A percentile compares a stretch with the other conserved stretches of the same genome.
Evolutionary conservation across 202 grass and related monocot genomes (phyloP).

Genomic region (Saccharum hybrid): DNA sequence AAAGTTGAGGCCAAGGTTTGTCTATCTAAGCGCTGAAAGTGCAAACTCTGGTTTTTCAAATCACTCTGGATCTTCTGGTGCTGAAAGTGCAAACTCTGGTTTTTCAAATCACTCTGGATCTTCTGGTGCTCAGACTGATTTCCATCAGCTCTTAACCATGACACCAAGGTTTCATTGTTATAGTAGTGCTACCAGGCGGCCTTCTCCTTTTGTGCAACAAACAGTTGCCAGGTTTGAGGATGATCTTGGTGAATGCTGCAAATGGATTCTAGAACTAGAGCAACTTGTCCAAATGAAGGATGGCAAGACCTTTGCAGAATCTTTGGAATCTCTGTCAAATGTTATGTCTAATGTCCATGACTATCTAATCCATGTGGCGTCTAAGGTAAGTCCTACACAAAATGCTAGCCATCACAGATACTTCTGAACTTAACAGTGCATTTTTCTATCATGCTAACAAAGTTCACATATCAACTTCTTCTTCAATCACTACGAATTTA

Average conservation of each 20-base stretch:
- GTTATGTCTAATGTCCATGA: conserved; percentile 78
- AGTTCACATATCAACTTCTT: conserved; percentile 20
- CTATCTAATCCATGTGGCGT: conserved; percentile 84
- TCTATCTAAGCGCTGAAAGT: conserved; percentile 43
- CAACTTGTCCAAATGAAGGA: conserved; percentile 66
- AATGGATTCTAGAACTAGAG: conserved; percentile 72
- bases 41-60: conserved; percentile 40
- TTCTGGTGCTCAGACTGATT: conserved; percentile 24
- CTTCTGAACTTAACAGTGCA: not conserved
- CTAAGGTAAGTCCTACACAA: conserved; percentile 60
- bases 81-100: conserved; percentile 44
- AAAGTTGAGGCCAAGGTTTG: conserved; percentile 59
- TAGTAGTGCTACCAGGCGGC: conserved; percentile 58
- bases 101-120: conserved; percentile 16
- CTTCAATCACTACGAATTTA: not conserved
- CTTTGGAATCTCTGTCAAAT: conserved; percentile 66
- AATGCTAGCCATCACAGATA: conserved; percentile 1
- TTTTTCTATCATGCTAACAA: conserved; percentile 7
- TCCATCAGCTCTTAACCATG: conserved; percentile 47
- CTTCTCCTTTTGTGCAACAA: conserved; percentile 69
- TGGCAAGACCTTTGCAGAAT: conserved; percentile 52
- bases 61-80: conserved; percentile 5
- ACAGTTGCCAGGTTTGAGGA: conserved; percentile 68
- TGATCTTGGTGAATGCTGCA: conserved; percentile 64
- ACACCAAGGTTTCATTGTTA: conserved; percentile 53